These are phyloP conservation scores for Aphanoascus verrucosus DNA, from an alignment of 2,329 filamentous ascomycete genomes.

Conservation along the genomic window DNA sequence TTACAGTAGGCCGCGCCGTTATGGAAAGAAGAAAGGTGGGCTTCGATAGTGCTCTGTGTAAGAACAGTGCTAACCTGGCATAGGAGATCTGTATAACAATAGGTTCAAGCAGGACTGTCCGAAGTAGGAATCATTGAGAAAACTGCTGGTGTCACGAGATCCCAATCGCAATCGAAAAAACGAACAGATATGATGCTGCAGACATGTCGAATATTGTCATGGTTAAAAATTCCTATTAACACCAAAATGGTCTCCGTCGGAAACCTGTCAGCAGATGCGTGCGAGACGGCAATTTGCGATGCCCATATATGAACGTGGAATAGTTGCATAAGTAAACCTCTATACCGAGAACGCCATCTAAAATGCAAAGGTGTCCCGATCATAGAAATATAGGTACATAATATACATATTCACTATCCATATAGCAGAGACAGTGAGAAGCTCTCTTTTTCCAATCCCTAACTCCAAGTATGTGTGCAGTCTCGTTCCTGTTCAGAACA, in stretches of 20 bases:
- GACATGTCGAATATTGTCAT: background rate
- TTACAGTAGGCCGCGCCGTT: constrained; percentile 10
- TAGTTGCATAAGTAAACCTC: background rate
- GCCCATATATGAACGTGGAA: background rate
- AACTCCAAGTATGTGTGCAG: background rate
- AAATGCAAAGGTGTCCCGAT: background rate
- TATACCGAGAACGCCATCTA: constrained; percentile 2
- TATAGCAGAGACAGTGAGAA: background rate
- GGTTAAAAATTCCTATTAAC: no score
- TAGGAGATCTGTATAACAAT: constrained; percentile 14
- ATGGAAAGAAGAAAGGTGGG: constrained; percentile 24
- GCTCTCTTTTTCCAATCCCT: background rate
- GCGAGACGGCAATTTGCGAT: background rate
- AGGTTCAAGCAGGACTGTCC: constrained; percentile 13
- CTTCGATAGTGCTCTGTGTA: background rate
- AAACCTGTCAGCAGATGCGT: background rate
- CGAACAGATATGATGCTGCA: background rate
- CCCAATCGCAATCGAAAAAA: background rate
- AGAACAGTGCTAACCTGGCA: background rate
- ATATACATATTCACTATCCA: background rate
- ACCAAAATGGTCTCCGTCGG: no score
- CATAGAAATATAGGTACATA: background rate
- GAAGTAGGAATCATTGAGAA: background rate
- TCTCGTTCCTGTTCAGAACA: background rate
- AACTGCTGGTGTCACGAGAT: background rate